These are phyloP conservation scores for Spiromastix sp. DNA, from an alignment of 2,329 filamentous ascomycete species.

Conservation along the genomic window DNA sequence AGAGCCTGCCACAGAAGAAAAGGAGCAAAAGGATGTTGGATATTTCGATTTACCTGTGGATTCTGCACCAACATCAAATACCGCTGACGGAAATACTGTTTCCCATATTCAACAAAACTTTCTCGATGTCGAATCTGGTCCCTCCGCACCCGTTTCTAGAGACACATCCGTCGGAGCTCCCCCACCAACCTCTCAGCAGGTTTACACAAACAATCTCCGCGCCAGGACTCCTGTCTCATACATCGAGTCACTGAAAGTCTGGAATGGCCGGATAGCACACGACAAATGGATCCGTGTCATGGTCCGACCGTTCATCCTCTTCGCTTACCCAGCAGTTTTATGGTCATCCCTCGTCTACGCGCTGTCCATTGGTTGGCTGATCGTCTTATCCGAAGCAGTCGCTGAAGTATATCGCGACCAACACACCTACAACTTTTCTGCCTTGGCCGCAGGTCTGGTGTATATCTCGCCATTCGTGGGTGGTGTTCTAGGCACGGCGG, in stretches of 20 bases:
- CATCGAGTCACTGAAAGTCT: slow-evolving; percentile 61
- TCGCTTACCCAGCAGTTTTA: slow-evolving; percentile 75
- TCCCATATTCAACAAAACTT: slow-evolving; percentile 2
- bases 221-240: slow-evolving; percentile 61
- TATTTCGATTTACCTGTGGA: slow-evolving; percentile 9
- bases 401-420: slow-evolving; percentile 64
- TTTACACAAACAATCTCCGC: slow-evolving; percentile 63
- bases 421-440: slow-evolving; percentile 66
- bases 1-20: too few relatives aligned
- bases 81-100: slow-evolving; percentile 5
- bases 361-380: slow-evolving; percentile 87
- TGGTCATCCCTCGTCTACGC: slow-evolving; percentile 82
- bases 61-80: too few relatives aligned
- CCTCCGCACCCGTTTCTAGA: slow-evolving; percentile 14
- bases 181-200: slow-evolving; percentile 19
- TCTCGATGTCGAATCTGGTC: slow-evolving; percentile 22
- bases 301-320: slow-evolving; percentile 72
- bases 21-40: not conserved
- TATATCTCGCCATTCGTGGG: slow-evolving; percentile 87
- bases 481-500: slow-evolving; percentile 78
- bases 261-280: slow-evolving; percentile 64
- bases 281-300: slow-evolving; percentile 75
- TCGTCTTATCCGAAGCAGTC: slow-evolving; percentile 84
- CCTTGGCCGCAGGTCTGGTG: slow-evolving; percentile 71
- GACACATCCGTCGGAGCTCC: slow-evolving; percentile 23